These are phyloP conservation scores for Solanum tarapatanum DNA, from an alignment of 257 asterid genomes.

Conservation along the genomic window DNA sequence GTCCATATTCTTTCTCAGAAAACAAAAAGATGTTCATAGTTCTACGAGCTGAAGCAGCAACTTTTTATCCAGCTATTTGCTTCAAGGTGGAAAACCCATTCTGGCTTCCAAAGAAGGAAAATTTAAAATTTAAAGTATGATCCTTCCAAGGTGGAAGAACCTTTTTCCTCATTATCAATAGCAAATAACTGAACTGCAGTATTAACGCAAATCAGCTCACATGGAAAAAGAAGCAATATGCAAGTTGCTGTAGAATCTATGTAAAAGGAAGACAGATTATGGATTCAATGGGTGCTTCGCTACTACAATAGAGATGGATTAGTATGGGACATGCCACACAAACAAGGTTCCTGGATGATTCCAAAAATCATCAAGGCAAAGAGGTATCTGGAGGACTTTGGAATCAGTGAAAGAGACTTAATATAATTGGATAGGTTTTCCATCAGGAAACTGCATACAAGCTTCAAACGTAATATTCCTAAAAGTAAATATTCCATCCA, in stretches of 20 bases:
- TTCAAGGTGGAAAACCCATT: background rate
- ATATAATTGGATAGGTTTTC: background rate
- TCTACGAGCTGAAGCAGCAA: background rate
- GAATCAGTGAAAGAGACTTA: background rate
- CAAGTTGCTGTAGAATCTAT: background rate
- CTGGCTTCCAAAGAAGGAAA: background rate
- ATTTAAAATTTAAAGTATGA: background rate
- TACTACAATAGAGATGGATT: background rate
- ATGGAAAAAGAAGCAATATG: background rate
- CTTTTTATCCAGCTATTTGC: background rate
- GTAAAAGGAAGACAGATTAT: background rate
- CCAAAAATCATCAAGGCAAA: background rate
- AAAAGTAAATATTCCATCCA: too few species aligned
- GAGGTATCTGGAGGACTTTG: background rate
- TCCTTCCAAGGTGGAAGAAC: background rate
- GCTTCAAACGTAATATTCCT: background rate
- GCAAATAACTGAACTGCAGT: background rate
- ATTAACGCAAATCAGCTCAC: background rate
- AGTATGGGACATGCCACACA: background rate
- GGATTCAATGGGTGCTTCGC: background rate
- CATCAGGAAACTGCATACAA: background rate
- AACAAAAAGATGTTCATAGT: background rate
- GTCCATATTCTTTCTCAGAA: background rate
- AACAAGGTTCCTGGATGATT: background rate
- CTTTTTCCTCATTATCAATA: background rate